Percentiles rank a stretch among this genome's conserved stretches.
These are phyloP conservation scores for Smallanthus sonchifolius DNA, from an alignment of 129 eudicot species.

Conservation along the genomic window DNA sequence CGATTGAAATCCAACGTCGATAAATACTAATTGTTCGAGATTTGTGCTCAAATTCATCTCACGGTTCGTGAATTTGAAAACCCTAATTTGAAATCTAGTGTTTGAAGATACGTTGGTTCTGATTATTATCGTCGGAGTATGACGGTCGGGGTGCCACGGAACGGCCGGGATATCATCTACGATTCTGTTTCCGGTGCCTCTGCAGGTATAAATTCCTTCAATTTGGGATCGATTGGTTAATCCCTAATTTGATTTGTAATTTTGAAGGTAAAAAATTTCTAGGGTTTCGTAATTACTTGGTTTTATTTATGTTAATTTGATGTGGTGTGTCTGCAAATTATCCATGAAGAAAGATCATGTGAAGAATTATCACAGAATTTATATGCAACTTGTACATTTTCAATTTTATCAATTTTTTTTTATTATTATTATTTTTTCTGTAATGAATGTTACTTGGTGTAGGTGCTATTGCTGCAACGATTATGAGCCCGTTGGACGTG, in stretches of 20 bases:
- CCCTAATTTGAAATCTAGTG: slow-evolving; percentile 11
- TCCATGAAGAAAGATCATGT: slow-evolving; percentile 7
- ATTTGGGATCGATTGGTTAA: background rate
- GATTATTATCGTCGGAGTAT: slow-evolving; percentile 21
- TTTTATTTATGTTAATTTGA: background rate
- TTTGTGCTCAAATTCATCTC: slow-evolving; percentile 1
- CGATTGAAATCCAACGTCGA: background rate
- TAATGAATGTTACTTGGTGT: slow-evolving; percentile 5
- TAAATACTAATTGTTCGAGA: slow-evolving; percentile 14
- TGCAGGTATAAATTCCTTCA: slow-evolving; percentile 30
- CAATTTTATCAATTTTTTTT: no score
- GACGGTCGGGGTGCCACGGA: slow-evolving; percentile 41
- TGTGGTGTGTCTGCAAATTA: background rate
- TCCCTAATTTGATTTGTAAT: background rate
- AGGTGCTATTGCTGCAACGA: slow-evolving; percentile 89
- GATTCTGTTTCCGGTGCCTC: slow-evolving; percentile 55
- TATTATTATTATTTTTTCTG: no score
- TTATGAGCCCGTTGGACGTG: slow-evolving; percentile 83
- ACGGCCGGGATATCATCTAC: slow-evolving; percentile 32
- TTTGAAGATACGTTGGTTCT: slow-evolving; percentile 1
- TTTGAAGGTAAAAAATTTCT: background rate
- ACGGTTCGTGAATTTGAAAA: background rate
- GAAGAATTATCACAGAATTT: background rate
- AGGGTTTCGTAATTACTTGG: slow-evolving; percentile 12
- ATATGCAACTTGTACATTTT: background rate